Evolutionary conservation across 352 stramenopile genomes (phyloP).

Genomic region (Phytophthora meadii): DNA sequence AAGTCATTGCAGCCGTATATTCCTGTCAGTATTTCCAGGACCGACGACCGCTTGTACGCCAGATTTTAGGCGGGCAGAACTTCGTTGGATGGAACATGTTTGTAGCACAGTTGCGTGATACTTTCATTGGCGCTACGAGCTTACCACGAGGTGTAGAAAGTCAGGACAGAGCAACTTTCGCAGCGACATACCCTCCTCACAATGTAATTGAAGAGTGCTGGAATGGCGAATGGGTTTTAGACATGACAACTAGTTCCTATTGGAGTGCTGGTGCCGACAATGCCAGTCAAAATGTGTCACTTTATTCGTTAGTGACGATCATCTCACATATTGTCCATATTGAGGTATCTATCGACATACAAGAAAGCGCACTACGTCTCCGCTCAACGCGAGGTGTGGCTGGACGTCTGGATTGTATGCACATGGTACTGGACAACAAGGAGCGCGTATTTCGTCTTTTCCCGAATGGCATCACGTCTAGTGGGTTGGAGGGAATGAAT

Average conservation of each 20-base stretch:
- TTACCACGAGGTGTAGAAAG: background rate
- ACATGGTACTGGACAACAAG: slow-evolving; percentile 64
- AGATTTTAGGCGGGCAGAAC: slow-evolving; percentile 56
- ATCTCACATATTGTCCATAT: slow-evolving; percentile 58
- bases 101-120: slow-evolving; percentile 76
- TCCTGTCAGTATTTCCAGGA: slow-evolving; percentile 52
- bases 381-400: slow-evolving; percentile 39
- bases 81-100: slow-evolving; percentile 66
- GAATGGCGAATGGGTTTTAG: slow-evolving; percentile 63
- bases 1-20: slow-evolving; percentile 74
- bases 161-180: slow-evolving; percentile 6
- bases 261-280: slow-evolving; percentile 37
- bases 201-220: slow-evolving; percentile 51
- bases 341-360: slow-evolving; percentile 49
- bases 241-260: slow-evolving; percentile 43
- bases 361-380: slow-evolving; percentile 46
- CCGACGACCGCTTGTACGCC: slow-evolving; percentile 52
- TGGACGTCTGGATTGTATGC: slow-evolving; percentile 43
- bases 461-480: slow-evolving; percentile 59
- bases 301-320: slow-evolving; percentile 52
- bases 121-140: slow-evolving; percentile 45
- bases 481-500: slow-evolving; percentile 44
- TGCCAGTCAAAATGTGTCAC: slow-evolving; percentile 34
- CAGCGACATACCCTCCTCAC: slow-evolving; percentile 16
- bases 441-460: slow-evolving; percentile 68